Conservation (phyloP, 1,139 yeast genomes). For the Yamadazyma membranifaciens region DNA sequence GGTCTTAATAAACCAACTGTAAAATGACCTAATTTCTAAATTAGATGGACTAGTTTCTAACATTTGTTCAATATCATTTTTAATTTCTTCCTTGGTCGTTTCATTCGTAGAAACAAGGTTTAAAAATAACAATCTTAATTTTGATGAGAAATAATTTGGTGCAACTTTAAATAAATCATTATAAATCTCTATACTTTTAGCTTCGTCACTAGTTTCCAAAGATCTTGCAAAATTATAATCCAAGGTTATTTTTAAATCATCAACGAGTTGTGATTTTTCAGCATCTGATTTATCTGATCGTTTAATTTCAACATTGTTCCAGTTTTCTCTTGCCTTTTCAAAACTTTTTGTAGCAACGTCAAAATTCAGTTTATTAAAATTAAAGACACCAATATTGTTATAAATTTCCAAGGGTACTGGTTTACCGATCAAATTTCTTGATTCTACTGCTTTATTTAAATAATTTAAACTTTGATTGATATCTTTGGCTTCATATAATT, state of each 20-base stretch:
- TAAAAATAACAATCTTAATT: conserved; percentile 65
- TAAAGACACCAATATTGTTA: conserved; percentile 85
- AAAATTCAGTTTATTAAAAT: conserved; percentile 62
- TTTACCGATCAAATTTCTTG: conserved; percentile 40
- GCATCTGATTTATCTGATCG: conserved; percentile 19
- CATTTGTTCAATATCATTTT: conserved; percentile 52
- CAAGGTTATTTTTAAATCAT: conserved; percentile 46
- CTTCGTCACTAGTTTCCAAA: conserved; percentile 46
- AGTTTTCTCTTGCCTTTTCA: conserved; percentile 42
- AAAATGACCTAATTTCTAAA: conserved; percentile 83
- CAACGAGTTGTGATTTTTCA: conserved; percentile 27
- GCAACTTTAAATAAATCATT: conserved; percentile 51
- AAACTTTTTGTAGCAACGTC: conserved; percentile 44
- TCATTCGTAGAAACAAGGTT: conserved; percentile 32
- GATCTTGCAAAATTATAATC: conserved; percentile 65
- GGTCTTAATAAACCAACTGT: conserved; percentile 81
- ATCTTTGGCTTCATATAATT: conserved; percentile 63
- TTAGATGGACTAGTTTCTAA: conserved; percentile 57
- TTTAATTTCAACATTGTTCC: conserved; percentile 17
- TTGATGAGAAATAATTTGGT: conserved; percentile 78
- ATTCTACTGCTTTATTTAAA: conserved; percentile 57
- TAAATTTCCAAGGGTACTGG: conserved; percentile 65
- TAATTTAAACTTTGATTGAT: conserved; percentile 57
- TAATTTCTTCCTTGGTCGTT: conserved; percentile 43
- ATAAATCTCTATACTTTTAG: conserved; percentile 54